phyloP scores from a whole-genome alignment of 164 flowering plant genomes.

The Vitis vinifera region ASM3070453v1 NC_081822.1:6218501-6219000 shows the following conservation, averaged over 20 bases:
- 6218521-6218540: constrained; percentile 40
- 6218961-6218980: no score
- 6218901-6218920: background rate
- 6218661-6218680: constrained; percentile 28
- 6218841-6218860: background rate
- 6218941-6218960: no score
- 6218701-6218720: background rate
- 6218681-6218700: constrained; percentile 34
- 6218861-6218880: background rate
- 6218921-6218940: background rate
- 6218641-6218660: constrained; percentile 48
- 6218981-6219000: no score
- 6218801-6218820: background rate
- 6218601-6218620: background rate
- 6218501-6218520: constrained; percentile 62
- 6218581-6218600: background rate
- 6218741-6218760: background rate
- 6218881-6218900: background rate
- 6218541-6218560: constrained; percentile 41
- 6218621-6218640: constrained; percentile 24
- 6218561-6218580: background rate
- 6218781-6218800: no score
- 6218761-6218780: no score
- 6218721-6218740: background rate
- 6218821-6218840: background rate